These are phyloP conservation scores for Fusarium sororula DNA, from an alignment of 2,329 filamentous ascomycete genomes.

Conservation along the genomic window DNA sequence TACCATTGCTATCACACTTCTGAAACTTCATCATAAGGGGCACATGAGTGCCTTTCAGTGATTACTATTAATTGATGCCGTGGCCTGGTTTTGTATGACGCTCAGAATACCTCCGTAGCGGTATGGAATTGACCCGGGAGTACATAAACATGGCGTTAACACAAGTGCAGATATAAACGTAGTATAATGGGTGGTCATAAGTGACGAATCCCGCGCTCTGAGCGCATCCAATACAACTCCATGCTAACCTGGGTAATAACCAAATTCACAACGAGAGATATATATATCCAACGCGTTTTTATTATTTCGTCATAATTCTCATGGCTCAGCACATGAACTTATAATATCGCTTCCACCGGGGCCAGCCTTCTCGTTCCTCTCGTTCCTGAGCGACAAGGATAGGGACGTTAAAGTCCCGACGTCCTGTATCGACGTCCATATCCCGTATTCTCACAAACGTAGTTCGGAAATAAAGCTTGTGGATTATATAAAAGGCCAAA, in stretches of 20 bases:
- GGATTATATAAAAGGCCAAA: conserved; percentile 71
- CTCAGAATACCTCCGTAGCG: neutral
- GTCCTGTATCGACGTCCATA: conserved; percentile 88
- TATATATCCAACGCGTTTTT: neutral
- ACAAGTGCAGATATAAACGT: neutral
- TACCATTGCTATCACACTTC: conserved; percentile 1
- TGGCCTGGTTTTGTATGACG: neutral
- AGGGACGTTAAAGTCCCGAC: conserved; percentile 83
- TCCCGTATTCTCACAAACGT: conserved; percentile 72
- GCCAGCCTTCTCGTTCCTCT: conserved; percentile 77
- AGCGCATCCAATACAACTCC: conserved; percentile 18
- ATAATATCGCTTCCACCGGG: conserved; percentile 79
- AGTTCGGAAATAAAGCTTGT: conserved; percentile 81
- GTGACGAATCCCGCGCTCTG: neutral
- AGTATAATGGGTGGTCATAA: neutral
- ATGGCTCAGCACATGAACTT: conserved; percentile 72
- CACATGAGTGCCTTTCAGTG: neutral
- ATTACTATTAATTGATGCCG: neutral
- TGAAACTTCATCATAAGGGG: neutral
- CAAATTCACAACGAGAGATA: conserved; percentile 18
- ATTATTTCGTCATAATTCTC: neutral
- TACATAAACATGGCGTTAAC: neutral
- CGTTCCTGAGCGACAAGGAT: conserved; percentile 82
- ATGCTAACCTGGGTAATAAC: conserved; percentile 19
- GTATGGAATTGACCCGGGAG: neutral